Evolutionary conservation across 371 early-diverging fungal species (phyloP).

Genomic region (Capniomyces stellatus): DNA sequence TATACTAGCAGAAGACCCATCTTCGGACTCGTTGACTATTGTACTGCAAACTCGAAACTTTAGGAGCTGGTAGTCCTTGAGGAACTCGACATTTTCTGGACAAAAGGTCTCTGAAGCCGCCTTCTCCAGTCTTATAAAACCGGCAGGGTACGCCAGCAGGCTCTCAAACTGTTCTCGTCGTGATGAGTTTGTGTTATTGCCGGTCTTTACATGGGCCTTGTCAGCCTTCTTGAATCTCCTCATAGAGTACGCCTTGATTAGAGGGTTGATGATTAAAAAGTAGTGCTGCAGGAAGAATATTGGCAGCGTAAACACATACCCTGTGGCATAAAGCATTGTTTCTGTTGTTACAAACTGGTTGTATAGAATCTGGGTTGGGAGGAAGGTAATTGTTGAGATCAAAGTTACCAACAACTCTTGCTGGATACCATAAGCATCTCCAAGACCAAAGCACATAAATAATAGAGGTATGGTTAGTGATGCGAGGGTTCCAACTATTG

Average conservation of each 20-base stretch:
- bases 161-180: slow-evolving; percentile 4
- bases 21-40: neutral
- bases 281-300: neutral
- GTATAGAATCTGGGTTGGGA: slow-evolving; percentile 1
- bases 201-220: neutral
- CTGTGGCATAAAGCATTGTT: neutral
- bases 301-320: slow-evolving; percentile 2
- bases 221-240: neutral
- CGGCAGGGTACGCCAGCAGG: slow-evolving; percentile 3
- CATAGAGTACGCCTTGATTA: neutral
- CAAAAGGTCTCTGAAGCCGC: slow-evolving; percentile 6
- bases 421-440: slow-evolving; percentile 4
- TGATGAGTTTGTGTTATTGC: neutral
- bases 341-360: neutral
- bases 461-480: neutral
- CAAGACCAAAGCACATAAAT: neutral
- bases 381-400: neutral
- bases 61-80: slow-evolving; percentile 6
- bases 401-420: neutral
- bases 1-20: no score
- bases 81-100: slow-evolving; percentile 6
- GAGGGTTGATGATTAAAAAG: neutral
- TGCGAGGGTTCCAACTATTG: neutral
- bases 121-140: slow-evolving; percentile 1
- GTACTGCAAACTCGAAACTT: slow-evolving; percentile 3